Conservation (phyloP, 169 alveolate genomes). For the Cryptosporidium ryanae region DNA sequence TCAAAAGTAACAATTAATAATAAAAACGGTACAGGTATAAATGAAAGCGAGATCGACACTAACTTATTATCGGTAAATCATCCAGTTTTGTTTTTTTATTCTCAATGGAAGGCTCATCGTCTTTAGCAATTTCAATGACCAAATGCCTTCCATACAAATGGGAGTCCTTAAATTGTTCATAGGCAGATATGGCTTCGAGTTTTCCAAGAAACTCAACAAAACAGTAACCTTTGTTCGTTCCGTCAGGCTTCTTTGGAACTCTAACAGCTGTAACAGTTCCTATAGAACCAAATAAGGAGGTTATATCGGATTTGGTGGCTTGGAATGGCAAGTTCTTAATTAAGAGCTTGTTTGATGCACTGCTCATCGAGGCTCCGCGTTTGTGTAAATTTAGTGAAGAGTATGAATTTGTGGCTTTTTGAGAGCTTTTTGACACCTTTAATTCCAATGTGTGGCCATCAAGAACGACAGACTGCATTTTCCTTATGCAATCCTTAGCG, state of each 20-base stretch:
- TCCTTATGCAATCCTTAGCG: conserved; percentile 79
- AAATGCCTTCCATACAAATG: conserved; percentile 94
- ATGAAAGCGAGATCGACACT: too few relatives aligned
- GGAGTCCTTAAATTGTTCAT: conserved; percentile 88
- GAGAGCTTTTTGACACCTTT: conserved; percentile 74
- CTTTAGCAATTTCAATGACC: conserved; percentile 89
- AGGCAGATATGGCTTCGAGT: conserved; percentile 90
- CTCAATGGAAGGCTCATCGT: conserved; percentile 31
- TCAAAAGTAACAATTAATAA: too few relatives aligned
- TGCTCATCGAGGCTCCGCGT: conserved; percentile 68
- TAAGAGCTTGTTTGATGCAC: conserved; percentile 85
- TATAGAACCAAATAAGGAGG: conserved; percentile 89
- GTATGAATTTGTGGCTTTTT: background rate
- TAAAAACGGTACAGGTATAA: too few relatives aligned
- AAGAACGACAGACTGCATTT: conserved; percentile 77
- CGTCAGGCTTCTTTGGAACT: conserved; percentile 90
- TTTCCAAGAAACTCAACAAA: conserved; percentile 91
- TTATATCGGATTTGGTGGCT: conserved; percentile 91
- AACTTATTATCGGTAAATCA: background rate
- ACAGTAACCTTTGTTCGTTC: conserved; percentile 93
- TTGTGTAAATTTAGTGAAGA: background rate
- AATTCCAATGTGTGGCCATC: conserved; percentile 83
- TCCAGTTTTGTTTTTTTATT: background rate
- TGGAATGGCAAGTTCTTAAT: conserved; percentile 95
- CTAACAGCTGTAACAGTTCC: conserved; percentile 90